Percentiles rank a stretch among this genome's conserved stretches.
These are phyloP conservation scores for Metarhizium rileyi DNA, from an alignment of 2,329 filamentous ascomycete species.

Conservation along the genomic window DNA sequence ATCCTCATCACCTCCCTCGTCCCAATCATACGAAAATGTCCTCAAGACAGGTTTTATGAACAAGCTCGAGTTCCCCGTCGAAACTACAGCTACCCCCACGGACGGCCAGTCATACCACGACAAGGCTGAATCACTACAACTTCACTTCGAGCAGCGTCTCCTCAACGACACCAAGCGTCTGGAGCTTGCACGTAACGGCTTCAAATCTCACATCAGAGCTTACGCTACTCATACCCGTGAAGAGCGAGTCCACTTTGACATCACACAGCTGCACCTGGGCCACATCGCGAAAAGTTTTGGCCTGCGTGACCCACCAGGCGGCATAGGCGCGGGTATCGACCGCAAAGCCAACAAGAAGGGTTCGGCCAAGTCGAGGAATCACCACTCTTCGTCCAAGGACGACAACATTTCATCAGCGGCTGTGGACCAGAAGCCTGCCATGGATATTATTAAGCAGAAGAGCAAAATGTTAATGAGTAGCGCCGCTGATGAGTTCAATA, in stretches of 20 bases:
- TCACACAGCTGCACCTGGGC: conserved; percentile 81
- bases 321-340: conserved; percentile 56
- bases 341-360: conserved; percentile 31
- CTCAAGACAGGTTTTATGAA: conserved; percentile 57
- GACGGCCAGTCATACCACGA: conserved; percentile 35
- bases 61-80: conserved; percentile 56
- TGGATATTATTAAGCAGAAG: conserved; percentile 46
- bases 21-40: conserved; percentile 43
- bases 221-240: conserved; percentile 88
- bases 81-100: conserved; percentile 46
- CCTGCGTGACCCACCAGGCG: conserved; percentile 76
- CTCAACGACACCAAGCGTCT: conserved; percentile 56
- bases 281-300: conserved; percentile 93
- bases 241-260: conserved; percentile 82
- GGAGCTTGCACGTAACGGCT: conserved; percentile 74
- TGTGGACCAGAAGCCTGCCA: conserved; percentile 22
- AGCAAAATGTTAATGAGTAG: conserved; percentile 57
- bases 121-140: conserved; percentile 47
- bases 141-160: conserved; percentile 51
- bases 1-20: conserved; percentile 34
- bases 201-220: conserved; percentile 84
- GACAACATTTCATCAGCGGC: conserved; percentile 7
- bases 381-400: conserved; percentile 5
- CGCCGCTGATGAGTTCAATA: conserved; percentile 57
- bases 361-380: conserved; percentile 11